Percentiles rank a stretch among this genome's conserved stretches.
Conservation (phyloP, 495 filamentous ascomycete species). For the Pyrenopolyporus hunteri region DNA sequence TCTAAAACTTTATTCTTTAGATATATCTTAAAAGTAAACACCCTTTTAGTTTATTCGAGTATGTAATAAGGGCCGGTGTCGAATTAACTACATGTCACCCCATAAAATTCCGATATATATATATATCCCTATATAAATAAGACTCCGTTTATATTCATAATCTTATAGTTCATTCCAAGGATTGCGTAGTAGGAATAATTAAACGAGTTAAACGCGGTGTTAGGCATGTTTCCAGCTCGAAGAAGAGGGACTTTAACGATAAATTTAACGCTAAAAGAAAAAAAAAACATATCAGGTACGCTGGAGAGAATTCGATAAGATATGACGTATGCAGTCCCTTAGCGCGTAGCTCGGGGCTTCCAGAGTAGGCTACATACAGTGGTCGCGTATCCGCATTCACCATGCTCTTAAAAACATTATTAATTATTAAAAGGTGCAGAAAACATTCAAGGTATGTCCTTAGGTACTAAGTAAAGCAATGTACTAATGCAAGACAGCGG, state of each 20-base stretch:
- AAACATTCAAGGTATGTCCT: no score
- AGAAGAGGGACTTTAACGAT: background rate
- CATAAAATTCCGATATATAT: background rate
- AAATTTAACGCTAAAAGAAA: background rate
- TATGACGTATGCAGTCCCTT: slow-evolving; percentile 32
- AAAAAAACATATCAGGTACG: background rate
- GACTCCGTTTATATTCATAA: no score
- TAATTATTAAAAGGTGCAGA: no score
- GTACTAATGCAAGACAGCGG: no score
- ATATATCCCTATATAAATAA: no score
- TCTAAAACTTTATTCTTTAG: no score
- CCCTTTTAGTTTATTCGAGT: no score
- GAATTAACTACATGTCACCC: background rate
- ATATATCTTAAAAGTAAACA: no score
- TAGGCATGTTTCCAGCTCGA: background rate
- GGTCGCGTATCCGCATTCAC: no score
- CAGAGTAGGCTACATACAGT: no score
- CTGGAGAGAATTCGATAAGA: background rate
- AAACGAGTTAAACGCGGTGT: slow-evolving; percentile 23
- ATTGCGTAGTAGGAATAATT: background rate
- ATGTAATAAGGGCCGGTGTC: background rate
- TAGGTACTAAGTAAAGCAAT: no score
- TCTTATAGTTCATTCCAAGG: background rate
- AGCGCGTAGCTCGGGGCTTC: slow-evolving; percentile 9
- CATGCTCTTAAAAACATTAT: no score